Base-by-base conservation (phyloP, 768 basidiomycete genomes). In the Asterophora parasitica region DNA sequence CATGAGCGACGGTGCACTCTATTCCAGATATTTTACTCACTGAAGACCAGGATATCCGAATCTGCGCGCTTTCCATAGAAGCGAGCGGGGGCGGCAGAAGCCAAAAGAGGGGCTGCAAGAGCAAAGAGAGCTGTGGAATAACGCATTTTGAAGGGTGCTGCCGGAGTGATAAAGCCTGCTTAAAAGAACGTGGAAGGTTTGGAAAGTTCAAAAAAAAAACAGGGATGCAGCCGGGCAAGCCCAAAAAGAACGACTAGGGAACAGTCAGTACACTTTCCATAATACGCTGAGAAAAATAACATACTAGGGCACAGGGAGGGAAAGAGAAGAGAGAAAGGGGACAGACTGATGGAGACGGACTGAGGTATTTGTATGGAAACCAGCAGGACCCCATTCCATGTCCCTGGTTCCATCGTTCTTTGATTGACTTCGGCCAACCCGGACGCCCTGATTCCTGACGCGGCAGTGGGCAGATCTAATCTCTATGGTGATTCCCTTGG, bases 191-290 rank as follows among this genome's bases (percentile, higher is more conserved):
- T 62, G 55, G 61, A 70, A 64, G 51, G 6, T 63, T 65, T 58
- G 56, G 64, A 63, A 60, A 53, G 58, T n/a, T n/a, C 59, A 57
- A 59, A 57, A 62, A 67, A 58, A 61, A 62, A 66, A 52, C 68
- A 76, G 70, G 71, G 78, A 77, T 74, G 83, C 85, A 68, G 74
- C 83, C 81, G 70, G 82, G 83, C 83, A 79, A 70, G 75, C 82
- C 83, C 77, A 74, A 69, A 71, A 78, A 65, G 70, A 73, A 71
- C 65, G 69, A 61, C 68, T 69, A 43, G 20, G 54, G 51, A 41
- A 45, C 35, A 15, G 47, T 54, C 23, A 58, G 51, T 28, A 26
- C 13, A 20, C 13, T 8, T 19, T 23, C 19, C 7, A 30, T 17
- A 11, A n/a, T 15, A 12, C 13, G 19, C 12, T n/a, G 35, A 48